Conservation (phyloP, 2,329 filamentous ascomycete genomes). For the Hypomyces perniciosus region DNA sequence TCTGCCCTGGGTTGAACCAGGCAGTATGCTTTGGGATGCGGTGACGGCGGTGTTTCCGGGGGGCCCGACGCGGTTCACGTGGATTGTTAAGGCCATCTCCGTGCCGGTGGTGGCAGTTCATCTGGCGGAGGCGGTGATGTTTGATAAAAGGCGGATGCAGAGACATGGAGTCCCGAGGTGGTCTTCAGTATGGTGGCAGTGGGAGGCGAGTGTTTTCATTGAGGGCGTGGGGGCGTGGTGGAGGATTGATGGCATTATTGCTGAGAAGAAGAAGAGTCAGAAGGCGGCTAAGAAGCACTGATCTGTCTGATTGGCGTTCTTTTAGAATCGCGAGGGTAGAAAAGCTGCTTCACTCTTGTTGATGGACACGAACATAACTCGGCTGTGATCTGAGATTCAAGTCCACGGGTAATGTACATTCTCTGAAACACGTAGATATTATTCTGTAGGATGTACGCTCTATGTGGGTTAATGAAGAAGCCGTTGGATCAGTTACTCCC, state of each 20-base stretch:
- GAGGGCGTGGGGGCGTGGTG: slow-evolving; percentile 47
- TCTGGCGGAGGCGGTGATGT: slow-evolving; percentile 50
- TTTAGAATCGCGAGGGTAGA: background rate
- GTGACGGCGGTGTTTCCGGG: slow-evolving; percentile 49
- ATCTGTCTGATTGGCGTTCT: background rate
- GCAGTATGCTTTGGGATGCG: slow-evolving; percentile 42
- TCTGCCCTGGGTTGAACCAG: slow-evolving; percentile 45
- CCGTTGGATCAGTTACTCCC: no score
- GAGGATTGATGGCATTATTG: slow-evolving; percentile 46
- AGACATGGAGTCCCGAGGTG: slow-evolving; percentile 43
- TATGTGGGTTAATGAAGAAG: no score
- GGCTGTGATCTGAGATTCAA: background rate
- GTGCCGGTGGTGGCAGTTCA: slow-evolving; percentile 60
- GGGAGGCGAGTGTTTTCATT: slow-evolving; percentile 46
- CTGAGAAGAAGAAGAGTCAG: slow-evolving; percentile 35
- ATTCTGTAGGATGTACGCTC: no score
- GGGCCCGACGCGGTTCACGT: slow-evolving; percentile 52
- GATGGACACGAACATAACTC: background rate
- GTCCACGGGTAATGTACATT: no score
- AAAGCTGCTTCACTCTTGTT: background rate
- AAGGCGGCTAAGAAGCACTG: slow-evolving; percentile 35
- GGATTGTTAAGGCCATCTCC: slow-evolving; percentile 54
- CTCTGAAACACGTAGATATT: no score
- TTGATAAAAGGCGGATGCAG: slow-evolving; percentile 42
- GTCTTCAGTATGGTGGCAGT: slow-evolving; percentile 47